These are phyloP conservation scores for Elsinoe australis DNA, from an alignment of 2,329 filamentous ascomycete species.

Conservation along the genomic window DNA sequence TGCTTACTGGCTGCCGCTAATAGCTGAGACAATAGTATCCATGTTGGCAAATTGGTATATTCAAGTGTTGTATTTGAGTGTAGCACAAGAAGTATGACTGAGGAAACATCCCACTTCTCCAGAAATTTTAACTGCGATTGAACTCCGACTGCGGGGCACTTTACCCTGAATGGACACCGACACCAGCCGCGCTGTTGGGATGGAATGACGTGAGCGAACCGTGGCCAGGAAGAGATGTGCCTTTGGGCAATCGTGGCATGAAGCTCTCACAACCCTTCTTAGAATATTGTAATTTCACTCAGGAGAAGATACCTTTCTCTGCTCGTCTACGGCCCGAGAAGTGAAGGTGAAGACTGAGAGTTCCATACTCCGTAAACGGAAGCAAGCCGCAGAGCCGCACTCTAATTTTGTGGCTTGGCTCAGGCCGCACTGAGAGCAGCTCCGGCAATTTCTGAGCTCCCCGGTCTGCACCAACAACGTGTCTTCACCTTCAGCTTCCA, in stretches of 20 bases:
- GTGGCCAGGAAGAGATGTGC: no score
- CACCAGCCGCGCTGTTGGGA: not conserved
- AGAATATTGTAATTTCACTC: no score
- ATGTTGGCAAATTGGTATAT: not conserved
- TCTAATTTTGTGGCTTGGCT: slow-evolving; percentile 7
- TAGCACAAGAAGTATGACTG: not conserved
- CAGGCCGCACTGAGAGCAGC: not conserved
- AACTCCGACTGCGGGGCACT: slow-evolving; percentile 12
- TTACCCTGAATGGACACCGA: slow-evolving; percentile 6
- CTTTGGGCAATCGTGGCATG: no score
- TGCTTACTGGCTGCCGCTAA: slow-evolving; percentile 9
- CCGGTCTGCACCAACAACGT: not conserved
- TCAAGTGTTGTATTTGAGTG: not conserved
- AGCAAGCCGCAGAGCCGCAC: slow-evolving; percentile 10
- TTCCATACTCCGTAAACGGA: no score
- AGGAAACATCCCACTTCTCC: slow-evolving; percentile 15
- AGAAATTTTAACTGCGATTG: slow-evolving; percentile 6
- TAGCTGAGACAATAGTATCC: slow-evolving; percentile 10
- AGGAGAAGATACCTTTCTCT: no score
- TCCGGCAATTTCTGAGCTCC: not conserved
- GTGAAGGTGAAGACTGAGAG: no score
- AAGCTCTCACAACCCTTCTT: no score
- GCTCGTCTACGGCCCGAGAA: not conserved
- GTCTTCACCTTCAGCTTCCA: slow-evolving; percentile 16
- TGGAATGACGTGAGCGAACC: no score